Evolutionary conservation across 2,329 filamentous ascomycete genomes (phyloP).

Genomic region (Cercospora zeae-maydis): DNA sequence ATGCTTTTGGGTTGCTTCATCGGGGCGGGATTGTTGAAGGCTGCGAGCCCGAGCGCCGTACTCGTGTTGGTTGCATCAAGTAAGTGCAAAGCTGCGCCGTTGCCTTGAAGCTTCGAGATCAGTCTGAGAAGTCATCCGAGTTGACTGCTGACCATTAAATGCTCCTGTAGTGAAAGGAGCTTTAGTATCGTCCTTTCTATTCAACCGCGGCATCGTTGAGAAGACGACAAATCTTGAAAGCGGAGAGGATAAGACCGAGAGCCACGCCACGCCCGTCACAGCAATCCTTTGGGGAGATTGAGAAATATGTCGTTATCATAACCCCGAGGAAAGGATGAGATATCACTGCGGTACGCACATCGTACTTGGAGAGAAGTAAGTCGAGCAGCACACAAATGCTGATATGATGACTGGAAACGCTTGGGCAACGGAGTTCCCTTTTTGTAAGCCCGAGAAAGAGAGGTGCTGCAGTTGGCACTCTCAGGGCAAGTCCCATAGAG

Average conservation of each 20-base stretch:
- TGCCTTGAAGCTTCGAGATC: neutral
- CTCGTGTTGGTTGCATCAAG: slow-evolving; percentile 24
- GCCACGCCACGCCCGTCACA: slow-evolving; percentile 21
- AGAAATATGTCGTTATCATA: neutral
- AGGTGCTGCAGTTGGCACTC: neutral
- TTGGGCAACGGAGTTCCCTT: neutral
- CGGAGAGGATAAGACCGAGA: slow-evolving; percentile 17
- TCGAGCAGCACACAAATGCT: neutral
- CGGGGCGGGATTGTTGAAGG: slow-evolving; percentile 23
- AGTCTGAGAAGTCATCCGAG: neutral
- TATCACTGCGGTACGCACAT: neutral
- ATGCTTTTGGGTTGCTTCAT: slow-evolving; percentile 30
- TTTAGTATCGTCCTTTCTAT: slow-evolving; percentile 26
- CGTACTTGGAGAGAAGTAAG: neutral
- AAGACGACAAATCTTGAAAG: slow-evolving; percentile 18
- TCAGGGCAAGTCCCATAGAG: neutral
- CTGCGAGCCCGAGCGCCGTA: slow-evolving; percentile 18
- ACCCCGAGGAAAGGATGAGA: neutral
- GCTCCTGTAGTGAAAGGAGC: slow-evolving; percentile 17
- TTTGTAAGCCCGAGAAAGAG: neutral
- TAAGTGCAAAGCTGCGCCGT: neutral
- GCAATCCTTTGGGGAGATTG: slow-evolving; percentile 26
- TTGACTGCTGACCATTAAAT: neutral
- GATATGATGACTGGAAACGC: neutral
- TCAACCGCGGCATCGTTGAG: slow-evolving; percentile 28